phyloP scores from a whole-genome alignment of 495 filamentous ascomycete genomes.

The Daldinia caldariorum region DNA sequence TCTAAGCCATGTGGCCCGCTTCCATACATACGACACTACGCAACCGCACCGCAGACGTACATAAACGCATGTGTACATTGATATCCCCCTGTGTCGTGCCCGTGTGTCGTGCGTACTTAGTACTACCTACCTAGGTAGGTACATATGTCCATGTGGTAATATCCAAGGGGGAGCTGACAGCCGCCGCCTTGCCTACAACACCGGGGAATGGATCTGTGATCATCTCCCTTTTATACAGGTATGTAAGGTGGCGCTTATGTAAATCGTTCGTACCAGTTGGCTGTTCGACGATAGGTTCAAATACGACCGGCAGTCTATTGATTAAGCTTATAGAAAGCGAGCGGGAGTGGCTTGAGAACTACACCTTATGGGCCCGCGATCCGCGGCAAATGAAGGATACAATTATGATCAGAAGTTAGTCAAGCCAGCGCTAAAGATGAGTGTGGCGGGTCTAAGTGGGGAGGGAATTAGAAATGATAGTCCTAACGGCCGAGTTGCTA shows the following conservation, averaged over 20 bases:
- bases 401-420: slow-evolving; percentile 4
- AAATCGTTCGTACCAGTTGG: neutral
- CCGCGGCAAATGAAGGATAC: slow-evolving; percentile 11
- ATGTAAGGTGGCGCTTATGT: neutral
- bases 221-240: too few relatives aligned
- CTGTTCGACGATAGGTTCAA: slow-evolving; percentile 19
- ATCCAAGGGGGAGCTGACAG: slow-evolving; percentile 15
- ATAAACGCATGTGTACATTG: neutral
- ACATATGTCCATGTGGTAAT: slow-evolving; percentile 13
- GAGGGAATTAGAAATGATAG: slow-evolving; percentile 13
- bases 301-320: slow-evolving; percentile 28
- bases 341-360: slow-evolving; percentile 32
- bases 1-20: slow-evolving; percentile 33
- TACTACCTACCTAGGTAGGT: too few relatives aligned
- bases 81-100: neutral
- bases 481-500: slow-evolving; percentile 18
- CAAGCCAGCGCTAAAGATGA: neutral
- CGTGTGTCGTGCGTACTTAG: neutral
- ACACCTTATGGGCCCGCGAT: slow-evolving; percentile 7
- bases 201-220: neutral
- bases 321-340: slow-evolving; percentile 29
- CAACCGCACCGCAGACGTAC: slow-evolving; percentile 6
- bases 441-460: slow-evolving; percentile 15
- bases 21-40: neutral
- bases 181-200: slow-evolving; percentile 11